Evolutionary conservation across 2,329 filamentous ascomycete species (phyloP).

Genomic region (Xylariomycetidae sp.): DNA sequence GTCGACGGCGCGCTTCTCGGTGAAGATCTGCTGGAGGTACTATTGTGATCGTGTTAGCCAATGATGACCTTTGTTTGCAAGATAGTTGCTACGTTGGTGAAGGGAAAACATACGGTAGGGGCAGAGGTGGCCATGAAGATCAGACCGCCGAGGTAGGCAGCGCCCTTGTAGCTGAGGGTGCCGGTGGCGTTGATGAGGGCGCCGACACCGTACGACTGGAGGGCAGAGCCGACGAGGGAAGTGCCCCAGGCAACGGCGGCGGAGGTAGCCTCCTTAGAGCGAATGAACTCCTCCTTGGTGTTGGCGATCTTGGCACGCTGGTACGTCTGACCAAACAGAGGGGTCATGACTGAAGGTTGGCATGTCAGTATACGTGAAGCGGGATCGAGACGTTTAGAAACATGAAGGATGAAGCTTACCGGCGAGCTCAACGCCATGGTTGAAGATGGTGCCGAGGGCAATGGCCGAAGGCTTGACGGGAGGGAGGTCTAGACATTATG

Average conservation of each 20-base stretch:
- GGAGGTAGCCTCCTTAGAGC: slow-evolving; percentile 84
- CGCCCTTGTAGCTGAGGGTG: slow-evolving; percentile 93
- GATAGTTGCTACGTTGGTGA: too few relatives aligned
- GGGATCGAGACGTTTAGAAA: neutral
- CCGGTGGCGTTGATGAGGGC: slow-evolving; percentile 92
- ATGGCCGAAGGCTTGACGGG: slow-evolving; percentile 97
- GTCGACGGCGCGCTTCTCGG: slow-evolving; percentile 88
- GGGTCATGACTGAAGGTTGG: slow-evolving; percentile 57
- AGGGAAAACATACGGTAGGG: slow-evolving; percentile 62
- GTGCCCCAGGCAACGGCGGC: slow-evolving; percentile 87
- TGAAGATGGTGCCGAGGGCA: slow-evolving; percentile 92
- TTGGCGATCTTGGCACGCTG: slow-evolving; percentile 85
- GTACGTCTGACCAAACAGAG: slow-evolving; percentile 92
- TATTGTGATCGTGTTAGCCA: slow-evolving; percentile 29
- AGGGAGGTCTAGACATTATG: slow-evolving; percentile 42
- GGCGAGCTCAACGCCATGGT: slow-evolving; percentile 83
- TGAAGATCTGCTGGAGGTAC: slow-evolving; percentile 81
- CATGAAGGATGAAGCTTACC: slow-evolving; percentile 20
- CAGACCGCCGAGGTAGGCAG: slow-evolving; percentile 83
- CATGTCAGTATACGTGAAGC: neutral
- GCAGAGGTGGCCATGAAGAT: slow-evolving; percentile 90
- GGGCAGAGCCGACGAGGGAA: slow-evolving; percentile 78
- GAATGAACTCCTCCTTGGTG: slow-evolving; percentile 94
- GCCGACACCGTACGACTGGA: slow-evolving; percentile 85
- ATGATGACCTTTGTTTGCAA: neutral